Evolutionary conservation across 441 rosid genomes (phyloP), one percentile per base, ranked within the genome.

Genomic region (Viola pubescens): DNA sequence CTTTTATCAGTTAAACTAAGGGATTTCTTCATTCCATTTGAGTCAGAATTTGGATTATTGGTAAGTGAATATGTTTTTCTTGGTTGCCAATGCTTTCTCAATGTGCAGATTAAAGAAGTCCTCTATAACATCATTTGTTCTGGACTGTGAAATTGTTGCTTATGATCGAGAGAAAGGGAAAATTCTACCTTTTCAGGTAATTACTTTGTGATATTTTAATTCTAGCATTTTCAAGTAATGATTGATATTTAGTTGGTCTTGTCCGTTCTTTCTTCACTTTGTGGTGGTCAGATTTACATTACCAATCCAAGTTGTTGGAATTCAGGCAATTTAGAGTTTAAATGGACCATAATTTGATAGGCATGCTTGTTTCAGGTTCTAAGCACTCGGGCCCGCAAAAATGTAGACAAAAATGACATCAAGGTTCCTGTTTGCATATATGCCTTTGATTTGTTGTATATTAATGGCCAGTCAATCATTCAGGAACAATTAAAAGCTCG

Each of bases 141-240:
- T 89, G 75, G 98, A 89, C 60, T 86, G 97, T 56, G 98, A 89
- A 72, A 73, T 94, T 73, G 97, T 89, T 74, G 98, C 89, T 74
- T 88, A 78, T 55, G 94, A 88, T 64, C 72, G 84, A 57, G 94
- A 72, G 60, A 83, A 83, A 59, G 72, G 70, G 59, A 88, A 79
- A 72, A 94, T 94, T 71, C 81, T 94, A 41, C 91, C 96, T 56
- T 94, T 89, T 72, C 97, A 89, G 98, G 98, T 94, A 77, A 64
- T 13, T 13, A 3, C 60, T 37, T 38, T 2, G 34, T 26, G 34
- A 26, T 26, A 26, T 14, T 9, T 53, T 42, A 34, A 10, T 53
- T 37, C 41, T 34, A 53, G 56, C 52, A 48, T 9, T 48, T 7
- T 5, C 4, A 49, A 49, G 52, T 7, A 14, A 48, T 48, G 16